These are phyloP conservation scores for Ilex asprella DNA, from an alignment of 257 asterid genomes.

Conservation along the genomic window DNA sequence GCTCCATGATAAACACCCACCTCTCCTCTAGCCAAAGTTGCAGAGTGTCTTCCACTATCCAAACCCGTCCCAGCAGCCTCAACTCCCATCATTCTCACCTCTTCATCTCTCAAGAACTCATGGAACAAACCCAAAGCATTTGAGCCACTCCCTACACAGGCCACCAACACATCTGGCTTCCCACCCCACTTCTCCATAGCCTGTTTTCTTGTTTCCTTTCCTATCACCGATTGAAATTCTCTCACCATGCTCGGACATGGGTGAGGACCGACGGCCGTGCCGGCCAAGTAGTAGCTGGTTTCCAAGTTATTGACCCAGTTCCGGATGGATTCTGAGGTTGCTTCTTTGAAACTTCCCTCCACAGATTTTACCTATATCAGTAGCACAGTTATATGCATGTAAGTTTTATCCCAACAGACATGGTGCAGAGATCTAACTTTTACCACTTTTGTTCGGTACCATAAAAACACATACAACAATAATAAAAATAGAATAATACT, in stretches of 20 bases:
- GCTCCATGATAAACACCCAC: constrained; percentile 1
- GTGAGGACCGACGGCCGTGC: not conserved
- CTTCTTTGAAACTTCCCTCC: not conserved
- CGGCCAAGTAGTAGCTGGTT: not conserved
- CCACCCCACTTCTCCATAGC: not conserved
- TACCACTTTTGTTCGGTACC: too few species aligned
- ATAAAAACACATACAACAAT: too few species aligned
- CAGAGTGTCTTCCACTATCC: not conserved
- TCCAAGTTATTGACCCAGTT: not conserved
- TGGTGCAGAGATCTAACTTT: too few species aligned
- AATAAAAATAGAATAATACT: too few species aligned
- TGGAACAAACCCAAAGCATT: not conserved
- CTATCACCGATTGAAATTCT: not conserved
- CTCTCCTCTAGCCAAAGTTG: not conserved
- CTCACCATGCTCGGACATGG: not conserved
- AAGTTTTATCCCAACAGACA: too few species aligned
- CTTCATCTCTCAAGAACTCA: not conserved
- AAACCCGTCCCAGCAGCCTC: not conserved
- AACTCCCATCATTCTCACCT: not conserved
- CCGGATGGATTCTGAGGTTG: not conserved
- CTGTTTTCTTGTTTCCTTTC: not conserved
- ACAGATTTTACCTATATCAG: not conserved
- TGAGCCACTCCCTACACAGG: not conserved
- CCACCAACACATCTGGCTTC: not conserved
- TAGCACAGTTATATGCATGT: too few species aligned